These are phyloP conservation scores for Tylopilus subfusipes DNA, from an alignment of 768 basidiomycete genomes.

Conservation along the genomic window DNA sequence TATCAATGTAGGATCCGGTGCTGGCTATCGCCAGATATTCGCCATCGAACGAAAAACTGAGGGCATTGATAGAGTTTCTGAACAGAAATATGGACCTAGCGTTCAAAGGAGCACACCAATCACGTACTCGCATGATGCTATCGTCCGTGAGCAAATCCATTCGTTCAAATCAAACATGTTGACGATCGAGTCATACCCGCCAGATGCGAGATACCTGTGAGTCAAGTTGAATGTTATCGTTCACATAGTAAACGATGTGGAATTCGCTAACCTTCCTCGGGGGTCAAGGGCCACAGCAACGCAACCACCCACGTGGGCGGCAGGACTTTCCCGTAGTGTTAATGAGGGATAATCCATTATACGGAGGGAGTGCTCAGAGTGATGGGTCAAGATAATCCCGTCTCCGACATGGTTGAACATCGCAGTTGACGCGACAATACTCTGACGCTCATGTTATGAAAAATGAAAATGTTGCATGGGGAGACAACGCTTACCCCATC, in stretches of 20 bases:
- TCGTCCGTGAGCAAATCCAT: conserved; percentile 76
- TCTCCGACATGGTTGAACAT: conserved; percentile 77
- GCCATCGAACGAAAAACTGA: conserved; percentile 81
- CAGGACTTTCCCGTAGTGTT: conserved; percentile 53
- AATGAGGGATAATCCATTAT: conserved; percentile 69
- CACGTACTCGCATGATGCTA: conserved; percentile 77
- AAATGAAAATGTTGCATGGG: background rate
- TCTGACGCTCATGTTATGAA: conserved; percentile 26
- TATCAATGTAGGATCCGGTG: conserved; percentile 70
- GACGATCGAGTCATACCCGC: conserved; percentile 79
- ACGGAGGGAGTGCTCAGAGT: conserved; percentile 61
- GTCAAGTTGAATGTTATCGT: conserved; percentile 1
- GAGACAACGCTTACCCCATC: conserved; percentile 16
- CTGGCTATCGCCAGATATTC: conserved; percentile 80
- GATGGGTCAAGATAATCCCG: conserved; percentile 62
- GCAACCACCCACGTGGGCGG: conserved; percentile 81
- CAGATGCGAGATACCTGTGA: conserved; percentile 69
- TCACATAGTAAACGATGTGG: background rate
- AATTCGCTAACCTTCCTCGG: conserved; percentile 53
- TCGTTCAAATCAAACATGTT: conserved; percentile 77
- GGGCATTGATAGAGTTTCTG: conserved; percentile 66
- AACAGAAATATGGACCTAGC: background rate
- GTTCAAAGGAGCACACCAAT: background rate
- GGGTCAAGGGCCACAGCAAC: conserved; percentile 74
- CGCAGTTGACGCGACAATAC: conserved; percentile 56